These are phyloP conservation scores for Cladorrhinum samala DNA, from an alignment of 495 filamentous ascomycete species.

Conservation along the genomic window DNA sequence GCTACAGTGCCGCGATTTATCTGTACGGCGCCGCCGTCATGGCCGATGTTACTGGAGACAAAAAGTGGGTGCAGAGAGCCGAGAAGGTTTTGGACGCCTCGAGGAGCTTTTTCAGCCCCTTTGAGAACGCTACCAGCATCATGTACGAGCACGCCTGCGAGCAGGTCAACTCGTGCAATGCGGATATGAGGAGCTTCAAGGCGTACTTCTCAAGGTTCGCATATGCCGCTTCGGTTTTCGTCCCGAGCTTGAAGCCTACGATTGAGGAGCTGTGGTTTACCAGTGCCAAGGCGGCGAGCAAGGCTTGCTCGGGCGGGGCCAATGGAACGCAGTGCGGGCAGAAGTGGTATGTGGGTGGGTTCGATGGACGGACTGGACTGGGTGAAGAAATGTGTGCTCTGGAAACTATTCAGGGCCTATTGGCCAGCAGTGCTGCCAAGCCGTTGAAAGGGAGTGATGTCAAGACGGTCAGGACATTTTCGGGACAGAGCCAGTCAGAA, in stretches of 20 bases:
- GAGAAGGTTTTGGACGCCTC: conserved; percentile 41
- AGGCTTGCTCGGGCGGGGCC: conserved; percentile 54
- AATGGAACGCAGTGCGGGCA: conserved; percentile 60
- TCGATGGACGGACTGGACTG: conserved; percentile 56
- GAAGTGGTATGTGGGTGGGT: conserved; percentile 57
- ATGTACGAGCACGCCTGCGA: conserved; percentile 75
- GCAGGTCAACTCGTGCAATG: conserved; percentile 52
- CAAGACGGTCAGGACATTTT: conserved; percentile 29
- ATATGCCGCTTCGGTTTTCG: conserved; percentile 54
- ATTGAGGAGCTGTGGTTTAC: conserved; percentile 49
- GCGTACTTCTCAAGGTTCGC: conserved; percentile 73
- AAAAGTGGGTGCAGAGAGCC: conserved; percentile 47
- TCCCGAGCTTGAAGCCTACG: conserved; percentile 45
- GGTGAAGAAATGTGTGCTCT: conserved; percentile 69
- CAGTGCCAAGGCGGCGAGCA: conserved; percentile 59
- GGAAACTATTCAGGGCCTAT: conserved; percentile 57
- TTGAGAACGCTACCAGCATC: conserved; percentile 44
- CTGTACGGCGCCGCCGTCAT: conserved; percentile 60
- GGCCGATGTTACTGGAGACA: conserved; percentile 53
- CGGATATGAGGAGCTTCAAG: conserved; percentile 75
- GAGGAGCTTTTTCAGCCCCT: conserved; percentile 41
- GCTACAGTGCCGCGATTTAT: conserved; percentile 62
- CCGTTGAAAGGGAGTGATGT: conserved; percentile 40
- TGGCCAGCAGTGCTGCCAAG: conserved; percentile 32
- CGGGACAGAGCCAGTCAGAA: conserved; percentile 2